Evolutionary conservation across 2,329 filamentous ascomycete species (phyloP).

Genomic region (Penicillium janthinellum): DNA sequence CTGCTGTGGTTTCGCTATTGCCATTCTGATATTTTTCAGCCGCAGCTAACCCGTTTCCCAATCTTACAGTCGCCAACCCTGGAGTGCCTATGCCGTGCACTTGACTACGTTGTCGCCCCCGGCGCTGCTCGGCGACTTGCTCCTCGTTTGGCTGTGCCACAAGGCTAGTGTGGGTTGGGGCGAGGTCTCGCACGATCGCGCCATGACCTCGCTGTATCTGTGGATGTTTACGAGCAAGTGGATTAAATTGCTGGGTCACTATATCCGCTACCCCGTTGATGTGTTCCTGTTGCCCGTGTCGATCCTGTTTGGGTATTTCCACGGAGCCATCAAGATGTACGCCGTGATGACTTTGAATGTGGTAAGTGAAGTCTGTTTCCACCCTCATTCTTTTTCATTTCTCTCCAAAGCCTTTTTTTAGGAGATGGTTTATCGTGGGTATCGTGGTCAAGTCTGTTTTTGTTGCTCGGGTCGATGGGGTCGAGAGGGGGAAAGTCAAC

Average conservation of each 20-base stretch:
- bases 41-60: conserved; percentile 5
- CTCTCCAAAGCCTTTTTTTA: not conserved
- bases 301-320: conserved; percentile 87
- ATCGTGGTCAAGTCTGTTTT: not conserved
- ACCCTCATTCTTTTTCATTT: not conserved
- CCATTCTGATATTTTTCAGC: conserved; percentile 1
- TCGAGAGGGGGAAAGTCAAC: not conserved
- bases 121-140: conserved; percentile 74
- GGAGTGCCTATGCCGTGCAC: conserved; percentile 92
- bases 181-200: conserved; percentile 53
- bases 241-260: conserved; percentile 85
- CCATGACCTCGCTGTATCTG: conserved; percentile 63
- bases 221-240: conserved; percentile 91
- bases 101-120: conserved; percentile 90
- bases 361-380: conserved; percentile 58
- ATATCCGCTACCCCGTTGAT: conserved; percentile 80
- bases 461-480: not conserved
- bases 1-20: no score
- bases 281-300: conserved; percentile 80
- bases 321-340: conserved; percentile 89
- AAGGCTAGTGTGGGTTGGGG: conserved; percentile 67
- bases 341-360: conserved; percentile 79
- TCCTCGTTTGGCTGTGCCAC: conserved; percentile 70
- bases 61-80: conserved; percentile 73
- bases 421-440: not conserved